Conservation (phyloP, 441 rosid genomes). For the Adansonia madagascariensis region DNA sequence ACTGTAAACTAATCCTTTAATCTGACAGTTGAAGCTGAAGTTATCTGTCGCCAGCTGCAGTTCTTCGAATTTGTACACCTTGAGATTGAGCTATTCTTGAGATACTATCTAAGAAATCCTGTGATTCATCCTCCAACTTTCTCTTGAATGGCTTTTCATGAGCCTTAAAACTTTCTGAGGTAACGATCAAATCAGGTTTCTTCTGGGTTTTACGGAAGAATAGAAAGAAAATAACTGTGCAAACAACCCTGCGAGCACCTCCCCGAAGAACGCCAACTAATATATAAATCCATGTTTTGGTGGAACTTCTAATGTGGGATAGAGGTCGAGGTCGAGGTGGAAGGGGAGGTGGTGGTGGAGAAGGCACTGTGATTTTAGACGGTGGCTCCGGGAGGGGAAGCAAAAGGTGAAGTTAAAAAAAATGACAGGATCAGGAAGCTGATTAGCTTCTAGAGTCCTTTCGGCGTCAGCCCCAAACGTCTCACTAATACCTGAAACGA, state of each 20-base stretch:
- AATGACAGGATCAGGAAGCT: slow-evolving; percentile 32
- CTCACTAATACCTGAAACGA: slow-evolving; percentile 32
- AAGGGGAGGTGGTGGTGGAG: slow-evolving; percentile 37
- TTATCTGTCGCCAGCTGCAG: slow-evolving; percentile 60
- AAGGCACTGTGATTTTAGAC: slow-evolving; percentile 37
- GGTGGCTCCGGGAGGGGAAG: slow-evolving; percentile 59
- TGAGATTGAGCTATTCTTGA: slow-evolving; percentile 54
- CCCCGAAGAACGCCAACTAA: slow-evolving; percentile 59
- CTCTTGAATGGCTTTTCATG: slow-evolving; percentile 36
- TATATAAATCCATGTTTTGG: slow-evolving; percentile 56
- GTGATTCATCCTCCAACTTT: slow-evolving; percentile 46
- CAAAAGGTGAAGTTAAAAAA: slow-evolving; percentile 68
- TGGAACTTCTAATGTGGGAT: slow-evolving; percentile 32
- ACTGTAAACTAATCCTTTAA: slow-evolving; percentile 58
- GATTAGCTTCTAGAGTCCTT: slow-evolving; percentile 61
- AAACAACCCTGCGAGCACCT: slow-evolving; percentile 36
- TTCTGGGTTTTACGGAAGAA: slow-evolving; percentile 29
- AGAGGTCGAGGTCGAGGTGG: slow-evolving; percentile 30
- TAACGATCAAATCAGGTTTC: slow-evolving; percentile 23
- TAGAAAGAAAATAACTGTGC: slow-evolving; percentile 38
- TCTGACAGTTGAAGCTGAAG: slow-evolving; percentile 53
- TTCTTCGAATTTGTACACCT: slow-evolving; percentile 61
- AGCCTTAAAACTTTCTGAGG: slow-evolving; percentile 38
- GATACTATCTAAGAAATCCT: slow-evolving; percentile 42
- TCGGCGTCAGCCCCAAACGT: slow-evolving; percentile 46